Evolutionary conservation across 1,284 basidiomycete genomes (phyloP).

Genomic region (Porogramme epimiltina): DNA sequence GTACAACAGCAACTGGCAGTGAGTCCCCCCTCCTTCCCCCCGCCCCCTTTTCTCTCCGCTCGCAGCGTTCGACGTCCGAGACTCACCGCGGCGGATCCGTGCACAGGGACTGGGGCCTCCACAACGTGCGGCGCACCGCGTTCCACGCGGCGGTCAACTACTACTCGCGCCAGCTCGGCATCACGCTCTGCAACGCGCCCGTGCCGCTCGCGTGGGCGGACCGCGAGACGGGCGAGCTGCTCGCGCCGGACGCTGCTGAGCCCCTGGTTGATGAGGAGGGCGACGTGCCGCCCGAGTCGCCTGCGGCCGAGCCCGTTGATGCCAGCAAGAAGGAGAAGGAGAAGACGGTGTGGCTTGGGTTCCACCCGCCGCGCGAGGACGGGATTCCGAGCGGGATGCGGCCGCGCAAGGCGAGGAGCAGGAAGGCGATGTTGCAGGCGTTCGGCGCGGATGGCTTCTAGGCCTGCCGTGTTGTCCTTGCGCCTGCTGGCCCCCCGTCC

Average conservation of each 20-base stretch:
- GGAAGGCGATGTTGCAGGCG: conserved; percentile 25
- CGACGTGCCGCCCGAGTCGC: conserved; percentile 14
- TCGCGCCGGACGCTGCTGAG: conserved; percentile 14
- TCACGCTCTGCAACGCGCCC: conserved; percentile 58
- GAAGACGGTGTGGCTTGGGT: conserved; percentile 21
- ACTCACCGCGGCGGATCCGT: not conserved
- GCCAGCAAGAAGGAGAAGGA: not conserved
- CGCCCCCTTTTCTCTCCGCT: not conserved
- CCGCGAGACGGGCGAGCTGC: conserved; percentile 35
- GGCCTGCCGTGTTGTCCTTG: not conserved
- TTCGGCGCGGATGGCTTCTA: conserved; percentile 23
- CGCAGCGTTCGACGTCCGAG: not conserved
- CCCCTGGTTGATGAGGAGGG: conserved; percentile 25
- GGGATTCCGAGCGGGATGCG: conserved; percentile 23
- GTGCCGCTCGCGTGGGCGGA: conserved; percentile 57
- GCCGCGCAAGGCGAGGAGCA: conserved; percentile 27
- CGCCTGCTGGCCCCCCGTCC: not conserved
- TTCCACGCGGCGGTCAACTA: conserved; percentile 77
- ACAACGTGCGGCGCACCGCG: conserved; percentile 61
- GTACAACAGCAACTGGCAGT: conserved; percentile 51
- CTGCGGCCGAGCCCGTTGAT: conserved; percentile 5
- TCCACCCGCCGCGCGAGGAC: conserved; percentile 25
- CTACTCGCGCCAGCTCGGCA: conserved; percentile 68
- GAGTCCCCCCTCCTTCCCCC: not conserved
- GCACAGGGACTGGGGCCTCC: conserved; percentile 61